Evolutionary conservation across 2,329 filamentous ascomycete genomes (phyloP).

Genomic region (Alternaria sp.): DNA sequence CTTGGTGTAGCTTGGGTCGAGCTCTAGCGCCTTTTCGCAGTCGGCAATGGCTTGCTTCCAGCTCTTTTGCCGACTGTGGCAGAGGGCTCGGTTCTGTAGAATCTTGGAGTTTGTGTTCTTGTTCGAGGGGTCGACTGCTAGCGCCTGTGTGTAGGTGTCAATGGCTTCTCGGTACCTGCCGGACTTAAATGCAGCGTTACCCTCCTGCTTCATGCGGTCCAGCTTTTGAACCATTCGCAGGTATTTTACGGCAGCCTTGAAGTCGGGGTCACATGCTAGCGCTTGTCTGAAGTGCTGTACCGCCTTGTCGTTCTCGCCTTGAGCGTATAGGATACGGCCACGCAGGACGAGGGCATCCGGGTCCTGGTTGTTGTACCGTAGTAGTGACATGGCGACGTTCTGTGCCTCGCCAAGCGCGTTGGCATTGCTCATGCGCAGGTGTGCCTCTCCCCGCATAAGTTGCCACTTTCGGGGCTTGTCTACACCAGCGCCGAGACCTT

Average conservation of each 20-base stretch:
- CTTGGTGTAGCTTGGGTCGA: conserved; percentile 87
- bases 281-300: conserved; percentile 92
- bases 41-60: conserved; percentile 83
- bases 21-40: conserved; percentile 80
- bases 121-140: conserved; percentile 87
- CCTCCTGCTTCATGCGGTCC: conserved; percentile 91
- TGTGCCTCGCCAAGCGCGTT: conserved; percentile 92
- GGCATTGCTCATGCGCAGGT: conserved; percentile 88
- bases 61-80: conserved; percentile 82
- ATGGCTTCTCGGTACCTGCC: conserved; percentile 81
- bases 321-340: conserved; percentile 84
- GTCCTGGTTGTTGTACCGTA: conserved; percentile 87
- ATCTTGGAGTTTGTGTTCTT: conserved; percentile 94
- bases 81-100: conserved; percentile 89
- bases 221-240: conserved; percentile 90
- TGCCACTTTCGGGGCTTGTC: conserved; percentile 91
- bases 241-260: conserved; percentile 85
- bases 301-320: conserved; percentile 95
- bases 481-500: conserved; percentile 76
- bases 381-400: conserved; percentile 86
- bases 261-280: conserved; percentile 89
- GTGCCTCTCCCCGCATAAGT: conserved; percentile 88
- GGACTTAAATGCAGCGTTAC: conserved; percentile 88
- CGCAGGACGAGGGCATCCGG: conserved; percentile 92
- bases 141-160: conserved; percentile 81